These are phyloP conservation scores for Botrytis fabae DNA, from an alignment of 2,329 filamentous ascomycete genomes.

Conservation along the genomic window DNA sequence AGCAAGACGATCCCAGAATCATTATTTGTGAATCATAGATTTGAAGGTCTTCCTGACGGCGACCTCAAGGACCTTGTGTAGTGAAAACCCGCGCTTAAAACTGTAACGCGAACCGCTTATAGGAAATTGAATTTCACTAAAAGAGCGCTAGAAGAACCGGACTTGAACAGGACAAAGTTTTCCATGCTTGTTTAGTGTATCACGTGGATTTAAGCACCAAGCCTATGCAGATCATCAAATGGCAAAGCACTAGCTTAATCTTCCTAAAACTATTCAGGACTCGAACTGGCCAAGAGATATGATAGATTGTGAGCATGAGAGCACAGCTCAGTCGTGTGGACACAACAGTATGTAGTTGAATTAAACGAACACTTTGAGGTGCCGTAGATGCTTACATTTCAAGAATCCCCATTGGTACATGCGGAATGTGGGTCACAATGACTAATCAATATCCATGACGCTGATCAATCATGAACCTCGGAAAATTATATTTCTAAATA, in stretches of 20 bases:
- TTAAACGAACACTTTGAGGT: neutral
- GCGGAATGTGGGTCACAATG: neutral
- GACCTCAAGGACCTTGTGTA: neutral
- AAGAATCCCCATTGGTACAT: neutral
- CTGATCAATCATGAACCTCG: neutral
- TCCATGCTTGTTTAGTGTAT: neutral
- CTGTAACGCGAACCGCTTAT: neutral
- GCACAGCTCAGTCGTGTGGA: neutral
- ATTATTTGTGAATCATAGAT: neutral
- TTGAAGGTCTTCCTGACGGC: neutral
- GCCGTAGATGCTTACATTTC: constrained; percentile 5
- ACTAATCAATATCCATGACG: constrained; percentile 1
- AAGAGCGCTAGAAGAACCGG: neutral
- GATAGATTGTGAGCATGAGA: neutral
- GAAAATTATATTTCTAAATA: constrained; percentile 1
- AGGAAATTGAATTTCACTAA: neutral
- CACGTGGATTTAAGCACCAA: neutral
- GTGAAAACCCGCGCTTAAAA: neutral
- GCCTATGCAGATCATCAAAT: neutral
- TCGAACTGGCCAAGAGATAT: neutral
- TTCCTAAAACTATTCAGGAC: neutral
- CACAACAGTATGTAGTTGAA: neutral
- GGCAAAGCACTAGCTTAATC: neutral
- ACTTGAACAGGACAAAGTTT: neutral
- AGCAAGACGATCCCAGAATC: neutral